These are phyloP conservation scores for Xylaria telfairii DNA, from an alignment of 495 filamentous ascomycete genomes.

Conservation along the genomic window DNA sequence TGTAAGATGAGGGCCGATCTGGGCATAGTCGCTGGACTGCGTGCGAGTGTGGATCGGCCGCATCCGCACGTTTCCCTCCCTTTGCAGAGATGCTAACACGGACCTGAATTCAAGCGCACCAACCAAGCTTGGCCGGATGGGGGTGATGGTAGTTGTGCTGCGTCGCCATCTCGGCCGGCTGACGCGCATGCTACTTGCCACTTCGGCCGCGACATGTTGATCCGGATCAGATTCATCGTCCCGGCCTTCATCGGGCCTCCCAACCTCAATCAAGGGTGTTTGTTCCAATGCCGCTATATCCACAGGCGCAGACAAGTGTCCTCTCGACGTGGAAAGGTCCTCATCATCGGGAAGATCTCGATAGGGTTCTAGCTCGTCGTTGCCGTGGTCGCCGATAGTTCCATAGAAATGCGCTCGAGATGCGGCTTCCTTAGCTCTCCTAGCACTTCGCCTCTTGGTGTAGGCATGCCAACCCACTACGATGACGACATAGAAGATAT, in stretches of 20 bases:
- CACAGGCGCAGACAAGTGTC: constrained; percentile 58
- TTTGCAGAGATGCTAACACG: constrained; percentile 81
- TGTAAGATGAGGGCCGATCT: constrained; percentile 15
- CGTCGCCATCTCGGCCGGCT: constrained; percentile 71
- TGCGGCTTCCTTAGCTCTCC: constrained; percentile 67
- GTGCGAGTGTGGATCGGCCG: constrained; percentile 70
- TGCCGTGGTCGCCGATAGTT: constrained; percentile 48
- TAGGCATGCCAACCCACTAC: constrained; percentile 96
- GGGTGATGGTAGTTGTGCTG: constrained; percentile 73
- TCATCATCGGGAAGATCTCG: constrained; percentile 75
- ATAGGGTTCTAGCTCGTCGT: constrained; percentile 69
- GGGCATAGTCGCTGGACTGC: constrained; percentile 69
- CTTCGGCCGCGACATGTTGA: constrained; percentile 75
- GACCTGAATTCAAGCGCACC: constrained; percentile 94
- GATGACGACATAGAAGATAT: constrained; percentile 85
- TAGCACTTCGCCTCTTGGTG: constrained; percentile 63
- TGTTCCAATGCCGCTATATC: constrained; percentile 80
- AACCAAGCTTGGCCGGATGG: constrained; percentile 90
- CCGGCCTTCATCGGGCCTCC: constrained; percentile 63
- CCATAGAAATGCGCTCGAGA: constrained; percentile 76
- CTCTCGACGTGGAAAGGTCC: constrained; percentile 59
- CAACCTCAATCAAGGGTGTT: constrained; percentile 56
- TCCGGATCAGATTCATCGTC: constrained; percentile 77
- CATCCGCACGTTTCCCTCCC: constrained; percentile 73
- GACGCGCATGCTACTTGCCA: constrained; percentile 92